A percentile compares a stretch with the other conserved stretches of the same genome.
Conservation (phyloP, 805 yeast genomes). For the Ogataea kodamae region DNA sequence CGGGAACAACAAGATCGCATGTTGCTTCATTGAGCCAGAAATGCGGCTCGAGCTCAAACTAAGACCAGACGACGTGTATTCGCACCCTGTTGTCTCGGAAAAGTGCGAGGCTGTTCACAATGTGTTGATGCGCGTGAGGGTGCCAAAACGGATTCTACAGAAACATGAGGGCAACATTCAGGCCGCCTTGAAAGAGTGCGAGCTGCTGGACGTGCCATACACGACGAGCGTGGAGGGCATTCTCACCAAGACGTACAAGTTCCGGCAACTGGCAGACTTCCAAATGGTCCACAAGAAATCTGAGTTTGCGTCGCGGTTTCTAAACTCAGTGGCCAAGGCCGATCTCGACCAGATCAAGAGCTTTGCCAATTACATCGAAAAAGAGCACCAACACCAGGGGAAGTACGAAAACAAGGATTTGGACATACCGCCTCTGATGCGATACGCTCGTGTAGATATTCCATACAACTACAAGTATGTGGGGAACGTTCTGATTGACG, state of each 20-base stretch:
- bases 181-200: conserved; percentile 39
- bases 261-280: conserved; percentile 85
- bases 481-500: conserved; percentile 61
- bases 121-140: conserved; percentile 52
- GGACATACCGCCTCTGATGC: conserved; percentile 81
- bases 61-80: conserved; percentile 33
- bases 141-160: conserved; percentile 53
- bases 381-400: conserved; percentile 16
- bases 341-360: conserved; percentile 39
- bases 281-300: conserved; percentile 66
- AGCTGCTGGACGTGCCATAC: conserved; percentile 31
- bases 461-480: conserved; percentile 78
- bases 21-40: conserved; percentile 39
- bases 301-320: conserved; percentile 40
- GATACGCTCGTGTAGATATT: conserved; percentile 69
- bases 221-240: conserved; percentile 61
- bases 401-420: conserved; percentile 37
- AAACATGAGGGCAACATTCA: conserved; percentile 40
- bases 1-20: conserved; percentile 44
- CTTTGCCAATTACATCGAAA: conserved; percentile 33
- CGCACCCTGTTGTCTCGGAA: conserved; percentile 64
- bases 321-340: conserved; percentile 40
- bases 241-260: conserved; percentile 64
- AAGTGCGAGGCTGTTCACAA: conserved; percentile 48
- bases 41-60: conserved; percentile 29